phyloP scores from a whole-genome alignment of 257 asterid genomes.

The Nicotiana obtusifolia region DNA sequence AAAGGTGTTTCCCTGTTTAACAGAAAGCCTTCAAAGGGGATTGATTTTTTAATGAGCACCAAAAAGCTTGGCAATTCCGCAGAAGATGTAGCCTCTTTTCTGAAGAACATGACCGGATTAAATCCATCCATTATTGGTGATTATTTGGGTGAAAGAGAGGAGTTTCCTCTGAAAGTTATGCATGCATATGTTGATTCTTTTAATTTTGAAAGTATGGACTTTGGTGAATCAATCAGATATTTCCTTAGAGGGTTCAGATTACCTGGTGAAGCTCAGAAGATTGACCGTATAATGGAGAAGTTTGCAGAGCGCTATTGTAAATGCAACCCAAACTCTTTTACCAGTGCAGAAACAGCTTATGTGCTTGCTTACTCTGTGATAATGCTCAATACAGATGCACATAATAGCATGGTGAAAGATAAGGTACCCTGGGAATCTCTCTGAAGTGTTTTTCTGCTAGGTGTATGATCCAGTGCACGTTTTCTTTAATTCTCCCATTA shows the following conservation, averaged over 20 bases:
- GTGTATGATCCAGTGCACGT: conserved; percentile 1
- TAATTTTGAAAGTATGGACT: conserved; percentile 79
- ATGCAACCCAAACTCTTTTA: conserved; percentile 84
- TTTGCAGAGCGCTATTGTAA: conserved; percentile 99
- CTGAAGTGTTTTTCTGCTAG: neutral
- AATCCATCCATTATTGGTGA: conserved; percentile 92
- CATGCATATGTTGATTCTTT: conserved; percentile 98
- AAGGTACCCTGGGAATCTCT: conserved; percentile 52
- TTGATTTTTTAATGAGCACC: conserved; percentile 75
- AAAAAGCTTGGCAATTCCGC: conserved; percentile 77
- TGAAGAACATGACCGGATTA: conserved; percentile 82
- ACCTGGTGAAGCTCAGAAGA: conserved; percentile 99
- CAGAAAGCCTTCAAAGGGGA: conserved; percentile 93
- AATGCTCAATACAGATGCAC: conserved; percentile 99
- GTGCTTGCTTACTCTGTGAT: conserved; percentile 98
- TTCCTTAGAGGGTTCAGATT: conserved; percentile 92
- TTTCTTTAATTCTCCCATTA: neutral
- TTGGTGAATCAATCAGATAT: conserved; percentile 93
- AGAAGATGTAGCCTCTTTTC: conserved; percentile 85
- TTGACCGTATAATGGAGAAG: conserved; percentile 97
- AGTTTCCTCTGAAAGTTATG: conserved; percentile 90
- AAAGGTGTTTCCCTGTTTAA: conserved; percentile 92
- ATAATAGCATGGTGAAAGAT: conserved; percentile 94
- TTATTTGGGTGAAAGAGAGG: conserved; percentile 97
- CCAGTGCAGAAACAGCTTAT: conserved; percentile 97